Conservation (phyloP, 352 stramenopile genomes). For the Saprolegnia parasitica region DNA sequence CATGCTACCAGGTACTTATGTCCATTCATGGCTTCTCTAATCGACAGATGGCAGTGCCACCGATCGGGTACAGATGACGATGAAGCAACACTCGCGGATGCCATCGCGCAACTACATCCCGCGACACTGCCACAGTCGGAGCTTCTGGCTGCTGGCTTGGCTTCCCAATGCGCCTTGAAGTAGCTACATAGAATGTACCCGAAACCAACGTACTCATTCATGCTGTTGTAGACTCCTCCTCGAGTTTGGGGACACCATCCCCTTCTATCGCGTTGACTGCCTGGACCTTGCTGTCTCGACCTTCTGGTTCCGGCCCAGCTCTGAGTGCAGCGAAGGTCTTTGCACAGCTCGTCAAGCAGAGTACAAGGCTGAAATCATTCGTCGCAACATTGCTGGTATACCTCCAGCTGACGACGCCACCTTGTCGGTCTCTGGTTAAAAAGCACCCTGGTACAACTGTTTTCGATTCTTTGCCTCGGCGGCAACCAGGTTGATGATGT, state of each 20-base stretch:
- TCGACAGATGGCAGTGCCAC: background rate
- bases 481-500: no score
- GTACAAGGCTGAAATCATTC: background rate
- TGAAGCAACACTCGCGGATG: background rate
- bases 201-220: background rate
- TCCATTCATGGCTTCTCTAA: background rate
- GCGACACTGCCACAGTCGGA: slow-evolving; percentile 18
- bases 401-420: background rate
- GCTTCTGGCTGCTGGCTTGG: slow-evolving; percentile 9
- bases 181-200: background rate
- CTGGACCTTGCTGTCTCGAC: slow-evolving; percentile 9
- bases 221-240: slow-evolving; percentile 10
- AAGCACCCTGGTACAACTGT: no score
- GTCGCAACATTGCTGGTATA: background rate
- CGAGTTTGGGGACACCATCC: slow-evolving; percentile 15
- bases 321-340: slow-evolving; percentile 3
- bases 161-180: slow-evolving; percentile 17
- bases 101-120: background rate
- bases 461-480: no score
- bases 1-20: slow-evolving; percentile 9
- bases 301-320: slow-evolving; percentile 18
- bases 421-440: background rate
- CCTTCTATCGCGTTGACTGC: slow-evolving; percentile 16
- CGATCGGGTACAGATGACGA: slow-evolving; percentile 3
- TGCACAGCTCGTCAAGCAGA: slow-evolving; percentile 12